A percentile compares a stretch with the other conserved stretches of the same genome.
phyloP scores from a whole-genome alignment of 2,329 filamentous ascomycete genomes.

The Aaosphaeria pasadenensis region DNA sequence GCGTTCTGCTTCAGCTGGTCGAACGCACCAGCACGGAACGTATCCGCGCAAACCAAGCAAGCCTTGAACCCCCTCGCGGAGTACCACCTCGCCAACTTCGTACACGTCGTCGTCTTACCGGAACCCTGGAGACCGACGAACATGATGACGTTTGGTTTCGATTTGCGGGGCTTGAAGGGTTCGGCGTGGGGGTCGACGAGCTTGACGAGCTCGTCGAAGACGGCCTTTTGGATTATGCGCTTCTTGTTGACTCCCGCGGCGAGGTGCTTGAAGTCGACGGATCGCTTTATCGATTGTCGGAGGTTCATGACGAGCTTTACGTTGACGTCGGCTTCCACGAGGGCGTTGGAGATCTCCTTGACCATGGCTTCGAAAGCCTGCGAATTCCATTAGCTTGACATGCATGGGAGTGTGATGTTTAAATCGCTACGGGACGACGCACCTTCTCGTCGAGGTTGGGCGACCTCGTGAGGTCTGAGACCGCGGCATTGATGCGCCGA shows the following conservation, averaged over 20 bases:
- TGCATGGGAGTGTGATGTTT: constrained; percentile 5
- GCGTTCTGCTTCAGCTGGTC: constrained; percentile 99
- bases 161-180: constrained; percentile 95
- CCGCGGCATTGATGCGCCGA: constrained; percentile 95
- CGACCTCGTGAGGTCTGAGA: constrained; percentile 87
- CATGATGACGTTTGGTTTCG: constrained; percentile 96
- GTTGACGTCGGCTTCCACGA: constrained; percentile 96
- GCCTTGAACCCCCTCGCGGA: constrained; percentile 89
- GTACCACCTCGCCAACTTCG: constrained; percentile 93
- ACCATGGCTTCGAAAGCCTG: constrained; percentile 97
- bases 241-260: constrained; percentile 96
- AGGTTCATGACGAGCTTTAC: constrained; percentile 87
- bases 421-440: constrained; percentile 2
- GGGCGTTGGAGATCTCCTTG: constrained; percentile 94
- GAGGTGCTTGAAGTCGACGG: constrained; percentile 93
- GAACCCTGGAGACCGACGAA: constrained; percentile 97
- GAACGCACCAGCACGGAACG: constrained; percentile 96
- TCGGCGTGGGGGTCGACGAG: constrained; percentile 95
- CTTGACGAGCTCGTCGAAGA: constrained; percentile 94
- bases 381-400: constrained; percentile 32
- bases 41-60: constrained; percentile 94
- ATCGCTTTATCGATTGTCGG: constrained; percentile 84
- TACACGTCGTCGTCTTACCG: constrained; percentile 97
- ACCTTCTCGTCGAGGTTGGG: constrained; percentile 96
- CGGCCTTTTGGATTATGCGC: constrained; percentile 93